Conservation (phyloP, 2,329 filamentous ascomycete genomes). For the Claviceps lovelessii region DNA sequence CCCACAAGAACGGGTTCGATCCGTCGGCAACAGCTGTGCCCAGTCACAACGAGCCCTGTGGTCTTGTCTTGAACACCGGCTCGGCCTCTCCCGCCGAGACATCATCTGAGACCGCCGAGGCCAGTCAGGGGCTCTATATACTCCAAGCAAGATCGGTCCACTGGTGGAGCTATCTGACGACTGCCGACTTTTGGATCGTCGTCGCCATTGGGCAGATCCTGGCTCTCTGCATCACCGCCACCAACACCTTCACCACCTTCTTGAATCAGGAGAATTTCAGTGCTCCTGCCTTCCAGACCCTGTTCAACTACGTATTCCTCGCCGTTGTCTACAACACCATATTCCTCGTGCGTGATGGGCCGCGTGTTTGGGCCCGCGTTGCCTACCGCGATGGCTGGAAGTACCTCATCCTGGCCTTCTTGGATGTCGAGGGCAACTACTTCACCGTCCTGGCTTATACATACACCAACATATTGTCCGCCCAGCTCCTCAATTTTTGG, state of each 20-base stretch:
- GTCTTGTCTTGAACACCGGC: background rate
- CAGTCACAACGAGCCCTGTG: slow-evolving; percentile 8
- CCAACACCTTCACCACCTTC: slow-evolving; percentile 77
- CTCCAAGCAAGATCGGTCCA: slow-evolving; percentile 38
- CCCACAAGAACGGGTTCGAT: slow-evolving; percentile 11
- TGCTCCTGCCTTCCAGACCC: slow-evolving; percentile 87
- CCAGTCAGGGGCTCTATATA: slow-evolving; percentile 36
- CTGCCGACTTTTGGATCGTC: slow-evolving; percentile 77
- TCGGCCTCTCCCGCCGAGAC: slow-evolving; percentile 5
- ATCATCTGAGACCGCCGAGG: slow-evolving; percentile 19
- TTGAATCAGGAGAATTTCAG: slow-evolving; percentile 52
- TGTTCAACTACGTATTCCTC: slow-evolving; percentile 87
- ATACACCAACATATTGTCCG: slow-evolving; percentile 81
- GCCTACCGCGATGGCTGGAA: slow-evolving; percentile 69
- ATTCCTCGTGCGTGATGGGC: slow-evolving; percentile 67
- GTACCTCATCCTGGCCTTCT: slow-evolving; percentile 81
- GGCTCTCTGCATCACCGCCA: slow-evolving; percentile 78
- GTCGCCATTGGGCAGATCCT: slow-evolving; percentile 70
- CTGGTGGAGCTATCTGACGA: slow-evolving; percentile 66
- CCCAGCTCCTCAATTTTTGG: slow-evolving; percentile 97
- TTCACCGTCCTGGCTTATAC: slow-evolving; percentile 91
- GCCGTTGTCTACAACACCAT: slow-evolving; percentile 67
- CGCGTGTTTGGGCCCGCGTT: slow-evolving; percentile 51
- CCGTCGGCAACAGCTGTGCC: background rate
- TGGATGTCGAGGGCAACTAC: slow-evolving; percentile 95